Evolutionary conservation across 257 asterid species (phyloP).

Genomic region (Solanum bukasovii): DNA sequence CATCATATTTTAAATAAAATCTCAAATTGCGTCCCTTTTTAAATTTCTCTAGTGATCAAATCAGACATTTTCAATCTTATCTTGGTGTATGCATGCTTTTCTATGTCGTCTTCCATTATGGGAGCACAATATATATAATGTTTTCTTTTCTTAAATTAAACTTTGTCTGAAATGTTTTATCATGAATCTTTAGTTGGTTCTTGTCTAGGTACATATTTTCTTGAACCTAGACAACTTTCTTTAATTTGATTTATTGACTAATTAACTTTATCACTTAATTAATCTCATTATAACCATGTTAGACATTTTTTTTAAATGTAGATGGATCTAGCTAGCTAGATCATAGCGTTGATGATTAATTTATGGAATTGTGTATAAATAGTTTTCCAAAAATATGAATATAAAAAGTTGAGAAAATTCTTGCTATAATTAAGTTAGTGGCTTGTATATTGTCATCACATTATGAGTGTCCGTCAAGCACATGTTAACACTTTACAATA

Average conservation of each 20-base stretch:
- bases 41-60: background rate
- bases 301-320: background rate
- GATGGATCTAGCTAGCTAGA: background rate
- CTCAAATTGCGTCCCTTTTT: background rate
- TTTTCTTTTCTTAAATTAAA: background rate
- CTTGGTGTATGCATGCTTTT: background rate
- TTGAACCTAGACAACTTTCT: background rate
- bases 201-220: constrained; percentile 25
- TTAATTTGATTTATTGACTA: background rate
- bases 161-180: background rate
- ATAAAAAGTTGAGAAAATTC: background rate
- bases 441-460: background rate
- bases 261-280: background rate
- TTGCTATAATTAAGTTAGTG: background rate
- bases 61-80: background rate
- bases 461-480: background rate
- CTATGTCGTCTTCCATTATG: background rate
- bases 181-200: constrained; percentile 11
- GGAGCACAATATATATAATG: background rate
- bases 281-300: background rate
- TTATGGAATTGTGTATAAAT: background rate
- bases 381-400: background rate
- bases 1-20: background rate
- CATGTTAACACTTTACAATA: background rate
- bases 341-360: background rate